A percentile compares a stretch with the other conserved stretches of the same genome.
phyloP scores from a whole-genome alignment of 2,329 filamentous ascomycete species.

The Dactylellina cionopaga region DNA sequence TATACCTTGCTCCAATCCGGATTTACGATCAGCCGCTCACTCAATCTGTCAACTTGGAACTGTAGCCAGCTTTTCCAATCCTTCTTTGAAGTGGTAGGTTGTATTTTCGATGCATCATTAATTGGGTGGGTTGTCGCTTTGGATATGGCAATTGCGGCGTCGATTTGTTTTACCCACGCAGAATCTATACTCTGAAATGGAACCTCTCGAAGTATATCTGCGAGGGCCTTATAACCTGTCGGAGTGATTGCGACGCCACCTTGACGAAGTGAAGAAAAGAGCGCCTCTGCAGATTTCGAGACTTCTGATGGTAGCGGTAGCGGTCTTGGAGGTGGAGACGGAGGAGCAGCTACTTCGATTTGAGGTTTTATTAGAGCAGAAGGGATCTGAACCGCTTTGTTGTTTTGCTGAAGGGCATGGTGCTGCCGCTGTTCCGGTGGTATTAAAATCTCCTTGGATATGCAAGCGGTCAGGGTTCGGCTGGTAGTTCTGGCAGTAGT shows the following conservation, averaged over 20 bases:
- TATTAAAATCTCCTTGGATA: background rate
- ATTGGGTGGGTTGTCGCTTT: background rate
- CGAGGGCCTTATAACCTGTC: slow-evolving; percentile 4
- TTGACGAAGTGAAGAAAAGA: slow-evolving; percentile 11
- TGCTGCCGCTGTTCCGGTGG: background rate
- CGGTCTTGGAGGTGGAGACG: slow-evolving; percentile 1
- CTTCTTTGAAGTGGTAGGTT: background rate
- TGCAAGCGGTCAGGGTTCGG: background rate
- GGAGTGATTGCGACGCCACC: slow-evolving; percentile 33
- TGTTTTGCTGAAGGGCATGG: background rate
- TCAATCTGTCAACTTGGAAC: slow-evolving; percentile 17
- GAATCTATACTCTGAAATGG: slow-evolving; percentile 19
- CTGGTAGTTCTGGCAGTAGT: too few relatives aligned
- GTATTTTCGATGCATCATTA: background rate
- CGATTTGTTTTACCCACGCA: slow-evolving; percentile 14
- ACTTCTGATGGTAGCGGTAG: background rate
- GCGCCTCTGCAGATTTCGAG: background rate
- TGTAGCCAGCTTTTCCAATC: slow-evolving; percentile 15
- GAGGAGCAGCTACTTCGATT: background rate
- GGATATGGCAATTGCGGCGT: slow-evolving; percentile 16
- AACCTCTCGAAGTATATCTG: slow-evolving; percentile 14
- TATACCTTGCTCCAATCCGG: slow-evolving; percentile 14
- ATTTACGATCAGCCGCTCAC: slow-evolving; percentile 23
- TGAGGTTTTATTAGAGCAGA: background rate
- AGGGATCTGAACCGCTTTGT: background rate